Percentiles rank a stretch among this genome's conserved stretches.
Evolutionary conservation across 331 rosid genomes (phyloP).

Genomic region (Rhamnella rubrinervis): DNA sequence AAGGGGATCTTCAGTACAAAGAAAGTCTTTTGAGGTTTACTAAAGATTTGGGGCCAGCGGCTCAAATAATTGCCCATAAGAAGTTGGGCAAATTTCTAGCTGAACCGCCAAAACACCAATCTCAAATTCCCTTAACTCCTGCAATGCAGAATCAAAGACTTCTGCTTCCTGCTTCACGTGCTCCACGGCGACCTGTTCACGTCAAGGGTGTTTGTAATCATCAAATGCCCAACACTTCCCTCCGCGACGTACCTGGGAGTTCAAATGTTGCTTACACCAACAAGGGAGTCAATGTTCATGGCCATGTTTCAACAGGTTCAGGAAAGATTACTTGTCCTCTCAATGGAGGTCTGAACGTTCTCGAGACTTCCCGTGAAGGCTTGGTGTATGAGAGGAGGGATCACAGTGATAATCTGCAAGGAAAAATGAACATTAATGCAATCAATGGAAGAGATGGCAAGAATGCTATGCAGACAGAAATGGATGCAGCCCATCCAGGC

Average conservation of each 20-base stretch:
- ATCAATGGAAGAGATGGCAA: too few species aligned
- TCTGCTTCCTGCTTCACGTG: not conserved
- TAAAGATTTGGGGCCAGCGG: constrained; percentile 50
- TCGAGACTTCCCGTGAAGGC: too few species aligned
- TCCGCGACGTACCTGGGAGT: not conserved
- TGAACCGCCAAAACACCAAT: constrained; percentile 5
- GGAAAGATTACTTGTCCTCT: not conserved
- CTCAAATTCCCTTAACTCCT: constrained; percentile 2
- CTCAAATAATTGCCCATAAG: constrained; percentile 28
- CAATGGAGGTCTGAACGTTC: not conserved
- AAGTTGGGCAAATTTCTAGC: constrained; percentile 23
- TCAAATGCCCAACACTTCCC: not conserved
- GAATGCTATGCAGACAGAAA: not conserved
- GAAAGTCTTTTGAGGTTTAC: constrained; percentile 38
- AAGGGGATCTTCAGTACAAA: constrained; percentile 17
- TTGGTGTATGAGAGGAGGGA: too few species aligned
- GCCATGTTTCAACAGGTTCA: too few species aligned
- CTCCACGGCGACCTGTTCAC: not conserved
- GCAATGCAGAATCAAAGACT: constrained; percentile 10
- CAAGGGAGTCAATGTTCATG: too few species aligned
- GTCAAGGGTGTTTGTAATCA: not conserved
- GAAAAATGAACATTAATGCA: too few species aligned
- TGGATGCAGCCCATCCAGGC: not conserved
- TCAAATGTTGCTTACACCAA: not conserved
- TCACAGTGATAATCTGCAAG: too few species aligned